These are phyloP conservation scores for Taxillus chinensis DNA, from an alignment of 164 flowering plant species.

Conservation along the genomic window DNA sequence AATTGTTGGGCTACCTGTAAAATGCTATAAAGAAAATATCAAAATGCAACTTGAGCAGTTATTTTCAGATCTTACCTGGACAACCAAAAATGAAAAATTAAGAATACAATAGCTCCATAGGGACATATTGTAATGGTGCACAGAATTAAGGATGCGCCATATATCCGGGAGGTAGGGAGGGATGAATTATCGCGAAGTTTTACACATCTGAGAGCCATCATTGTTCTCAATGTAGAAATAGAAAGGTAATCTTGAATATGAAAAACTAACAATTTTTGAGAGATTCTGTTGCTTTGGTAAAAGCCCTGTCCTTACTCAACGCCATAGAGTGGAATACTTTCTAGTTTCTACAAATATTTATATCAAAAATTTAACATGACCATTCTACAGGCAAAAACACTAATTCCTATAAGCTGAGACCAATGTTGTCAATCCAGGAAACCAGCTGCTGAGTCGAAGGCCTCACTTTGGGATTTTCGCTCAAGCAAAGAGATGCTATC, in stretches of 20 bases:
- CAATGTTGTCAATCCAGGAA: constrained; percentile 49
- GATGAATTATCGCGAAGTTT: neutral
- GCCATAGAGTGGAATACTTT: neutral
- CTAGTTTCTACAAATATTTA: neutral
- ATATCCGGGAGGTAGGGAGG: no score
- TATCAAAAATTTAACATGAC: neutral
- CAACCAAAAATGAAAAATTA: no score
- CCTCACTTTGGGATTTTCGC: constrained; percentile 47
- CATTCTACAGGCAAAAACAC: neutral
- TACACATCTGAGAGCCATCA: neutral
- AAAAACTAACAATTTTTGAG: neutral
- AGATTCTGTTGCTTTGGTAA: neutral
- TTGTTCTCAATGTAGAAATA: no score
- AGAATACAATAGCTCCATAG: no score
- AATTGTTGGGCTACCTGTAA: no score
- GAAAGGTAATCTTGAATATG: no score
- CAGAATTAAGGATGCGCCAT: no score
- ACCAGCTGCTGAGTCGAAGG: constrained; percentile 55
- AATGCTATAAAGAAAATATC: no score
- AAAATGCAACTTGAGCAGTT: no score
- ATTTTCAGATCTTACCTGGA: no score
- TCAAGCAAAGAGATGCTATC: constrained; percentile 60
- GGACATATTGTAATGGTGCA: no score
- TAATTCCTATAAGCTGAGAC: neutral
- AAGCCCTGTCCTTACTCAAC: neutral